These are phyloP conservation scores for Edaphochlamys debaryana DNA, from an alignment of 139 green algal genomes.

Conservation along the genomic window DNA sequence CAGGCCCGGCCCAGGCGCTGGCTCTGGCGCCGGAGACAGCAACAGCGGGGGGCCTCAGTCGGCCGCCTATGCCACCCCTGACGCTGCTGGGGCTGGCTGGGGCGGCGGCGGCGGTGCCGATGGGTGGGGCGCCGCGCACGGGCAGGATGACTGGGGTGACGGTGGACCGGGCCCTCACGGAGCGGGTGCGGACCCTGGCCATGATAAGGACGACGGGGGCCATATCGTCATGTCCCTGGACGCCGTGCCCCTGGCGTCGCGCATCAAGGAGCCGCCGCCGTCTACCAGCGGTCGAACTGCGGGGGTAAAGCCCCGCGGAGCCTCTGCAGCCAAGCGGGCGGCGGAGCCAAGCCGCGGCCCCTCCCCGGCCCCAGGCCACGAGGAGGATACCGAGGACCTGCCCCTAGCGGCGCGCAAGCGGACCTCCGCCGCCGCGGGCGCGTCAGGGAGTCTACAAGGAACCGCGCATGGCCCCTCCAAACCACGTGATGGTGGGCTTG, in stretches of 20 bases:
- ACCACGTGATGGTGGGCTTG: too few species aligned
- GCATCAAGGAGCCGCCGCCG: neutral
- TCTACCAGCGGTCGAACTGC: neutral
- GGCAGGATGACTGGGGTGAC: too few species aligned
- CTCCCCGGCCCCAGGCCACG: neutral
- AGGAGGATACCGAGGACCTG: neutral
- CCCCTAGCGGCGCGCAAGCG: slow-evolving; percentile 9
- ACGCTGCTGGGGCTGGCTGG: too few species aligned
- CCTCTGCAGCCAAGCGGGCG: neutral
- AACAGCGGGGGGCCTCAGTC: too few species aligned
- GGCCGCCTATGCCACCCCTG: too few species aligned
- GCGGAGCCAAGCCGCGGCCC: neutral
- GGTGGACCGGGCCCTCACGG: too few species aligned
- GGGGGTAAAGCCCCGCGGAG: too few species aligned
- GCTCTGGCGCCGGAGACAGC: too few species aligned
- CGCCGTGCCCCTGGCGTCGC: neutral
- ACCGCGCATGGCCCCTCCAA: neutral
- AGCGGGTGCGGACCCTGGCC: neutral
- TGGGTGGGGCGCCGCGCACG: too few species aligned
- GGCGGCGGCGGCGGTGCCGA: too few species aligned
- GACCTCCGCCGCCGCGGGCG: neutral
- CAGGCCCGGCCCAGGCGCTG: too few species aligned
- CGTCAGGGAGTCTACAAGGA: neutral
- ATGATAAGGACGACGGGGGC: slow-evolving; percentile 39
- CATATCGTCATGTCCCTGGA: slow-evolving; percentile 43